Base-by-base conservation (phyloP, 768 basidiomycete genomes). In the Suillus brevipes region DNA sequence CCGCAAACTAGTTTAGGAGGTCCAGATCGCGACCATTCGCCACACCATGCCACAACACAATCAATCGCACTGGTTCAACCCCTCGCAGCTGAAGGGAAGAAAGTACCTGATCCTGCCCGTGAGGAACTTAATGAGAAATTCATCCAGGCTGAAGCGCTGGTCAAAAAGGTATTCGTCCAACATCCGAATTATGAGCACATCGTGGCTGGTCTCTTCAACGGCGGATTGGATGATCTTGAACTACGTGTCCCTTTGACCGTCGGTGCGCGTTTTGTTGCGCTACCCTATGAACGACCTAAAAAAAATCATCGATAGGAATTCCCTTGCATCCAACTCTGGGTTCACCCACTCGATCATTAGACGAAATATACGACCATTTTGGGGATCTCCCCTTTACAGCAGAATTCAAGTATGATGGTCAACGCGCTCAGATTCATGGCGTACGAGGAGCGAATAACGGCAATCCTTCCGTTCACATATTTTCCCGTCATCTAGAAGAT, bases 381-480 rank as follows among this genome's bases (percentile, higher is more conserved):
- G 84, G 83, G 25, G 80, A 82, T 38, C 78, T 86, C 38, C 84
- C 88, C 12, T 97, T 95, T 76, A 83, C 86, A 18, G 91, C 93
- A 38, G 95, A 97, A 78, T 92, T 91, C 73, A 97, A 97, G 76
- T 92, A 95, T 70, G 95, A 97, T 70, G 95, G 90, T 23, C 91
- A 93, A 71, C 84, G 90, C 58, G 92, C 89, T 23, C 92, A 93
- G 75, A 88, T 92, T n/a, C 91, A 92, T 72, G 89, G 58, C 28
- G 82, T 14, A 64, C 67, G 62, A 68, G 64, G 57, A 23, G 71
- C 61, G 50, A 74, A 67, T 66, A 72, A 71, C 16, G 70, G 74
- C 4, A 69, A 72, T 13, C 61, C 72, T 37, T 70, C 68, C 12
- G 83, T 93, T 49, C 85, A 86, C 61, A 81, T 96, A 58, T 97